These are phyloP conservation scores for Chaetomidium leptoderma DNA, from an alignment of 495 filamentous ascomycete species.

Conservation along the genomic window DNA sequence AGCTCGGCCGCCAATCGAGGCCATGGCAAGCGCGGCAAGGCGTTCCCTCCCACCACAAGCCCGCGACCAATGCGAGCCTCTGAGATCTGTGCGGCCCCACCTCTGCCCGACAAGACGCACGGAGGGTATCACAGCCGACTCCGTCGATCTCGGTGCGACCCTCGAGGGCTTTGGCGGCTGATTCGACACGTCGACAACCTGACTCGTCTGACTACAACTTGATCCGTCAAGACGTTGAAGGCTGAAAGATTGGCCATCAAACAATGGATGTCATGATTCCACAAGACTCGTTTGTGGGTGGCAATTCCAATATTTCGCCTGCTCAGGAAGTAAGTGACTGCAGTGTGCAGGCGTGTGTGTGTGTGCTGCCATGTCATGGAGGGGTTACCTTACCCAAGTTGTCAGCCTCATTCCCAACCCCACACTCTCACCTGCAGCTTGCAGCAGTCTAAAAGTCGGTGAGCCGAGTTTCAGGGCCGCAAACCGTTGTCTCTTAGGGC, in stretches of 20 bases:
- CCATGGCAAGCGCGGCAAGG: constrained; percentile 17
- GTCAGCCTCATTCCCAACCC: constrained; percentile 22
- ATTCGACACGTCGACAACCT: neutral
- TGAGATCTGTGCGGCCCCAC: constrained; percentile 16
- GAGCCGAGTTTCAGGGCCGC: constrained; percentile 10
- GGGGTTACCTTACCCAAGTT: neutral
- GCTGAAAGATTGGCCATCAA: neutral
- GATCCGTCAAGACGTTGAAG: neutral
- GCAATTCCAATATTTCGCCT: neutral
- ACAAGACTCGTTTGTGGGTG: neutral
- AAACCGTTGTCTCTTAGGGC: neutral
- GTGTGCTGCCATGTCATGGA: too few relatives aligned
- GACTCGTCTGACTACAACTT: neutral
- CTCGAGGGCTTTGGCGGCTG: neutral
- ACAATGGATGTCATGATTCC: neutral
- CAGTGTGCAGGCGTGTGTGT: neutral
- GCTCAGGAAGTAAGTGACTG: neutral
- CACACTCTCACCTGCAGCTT: constrained; percentile 13
- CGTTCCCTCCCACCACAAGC: neutral
- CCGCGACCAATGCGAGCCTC: constrained; percentile 1
- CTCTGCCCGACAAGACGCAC: constrained; percentile 19
- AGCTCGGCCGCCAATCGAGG: constrained; percentile 5
- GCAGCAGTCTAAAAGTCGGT: constrained; percentile 17
- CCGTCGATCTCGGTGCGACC: constrained; percentile 15
- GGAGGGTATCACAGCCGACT: constrained; percentile 12